Evolutionary conservation across 2,329 filamentous ascomycete genomes (phyloP).

Genomic region (Diaporthe citrichinensis): DNA sequence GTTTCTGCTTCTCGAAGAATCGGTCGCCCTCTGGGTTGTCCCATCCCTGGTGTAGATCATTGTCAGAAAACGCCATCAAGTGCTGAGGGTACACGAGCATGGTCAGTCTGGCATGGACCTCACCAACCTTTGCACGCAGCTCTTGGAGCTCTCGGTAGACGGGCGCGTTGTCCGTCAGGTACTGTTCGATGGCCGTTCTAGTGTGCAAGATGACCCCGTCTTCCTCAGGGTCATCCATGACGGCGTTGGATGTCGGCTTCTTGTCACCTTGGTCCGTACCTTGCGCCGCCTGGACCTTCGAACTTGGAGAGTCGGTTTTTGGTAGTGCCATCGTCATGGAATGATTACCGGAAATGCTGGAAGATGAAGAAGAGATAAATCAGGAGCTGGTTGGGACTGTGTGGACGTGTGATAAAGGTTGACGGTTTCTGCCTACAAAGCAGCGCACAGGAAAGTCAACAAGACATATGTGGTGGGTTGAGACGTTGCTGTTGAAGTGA

Average conservation of each 20-base stretch:
- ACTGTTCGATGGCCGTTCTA: not conserved
- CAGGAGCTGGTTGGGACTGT: not conserved
- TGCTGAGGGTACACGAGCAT: not conserved
- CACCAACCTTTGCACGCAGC: not conserved
- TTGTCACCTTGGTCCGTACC: not conserved
- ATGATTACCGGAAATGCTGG: accelerated
- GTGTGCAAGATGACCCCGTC: not conserved
- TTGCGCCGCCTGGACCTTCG: no score
- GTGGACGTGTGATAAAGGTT: not conserved
- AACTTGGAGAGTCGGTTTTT: no score
- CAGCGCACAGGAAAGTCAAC: not conserved
- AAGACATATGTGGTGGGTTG: not conserved
- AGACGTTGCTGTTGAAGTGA: not conserved
- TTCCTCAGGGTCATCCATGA: not conserved
- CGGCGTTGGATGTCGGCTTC: not conserved
- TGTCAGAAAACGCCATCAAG: not conserved
- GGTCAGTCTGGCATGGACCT: no score
- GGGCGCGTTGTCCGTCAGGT: not conserved
- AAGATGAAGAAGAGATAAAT: not conserved
- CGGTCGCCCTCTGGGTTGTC: not conserved
- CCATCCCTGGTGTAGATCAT: slow-evolving; percentile 22
- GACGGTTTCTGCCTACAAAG: not conserved
- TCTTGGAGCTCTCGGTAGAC: not conserved
- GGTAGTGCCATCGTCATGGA: not conserved
- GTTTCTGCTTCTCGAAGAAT: not conserved